Evolutionary conservation across 306 rosid species (phyloP), one percentile per base, ranked within the genome.

Genomic region (Adenanthera pavonina): DNA sequence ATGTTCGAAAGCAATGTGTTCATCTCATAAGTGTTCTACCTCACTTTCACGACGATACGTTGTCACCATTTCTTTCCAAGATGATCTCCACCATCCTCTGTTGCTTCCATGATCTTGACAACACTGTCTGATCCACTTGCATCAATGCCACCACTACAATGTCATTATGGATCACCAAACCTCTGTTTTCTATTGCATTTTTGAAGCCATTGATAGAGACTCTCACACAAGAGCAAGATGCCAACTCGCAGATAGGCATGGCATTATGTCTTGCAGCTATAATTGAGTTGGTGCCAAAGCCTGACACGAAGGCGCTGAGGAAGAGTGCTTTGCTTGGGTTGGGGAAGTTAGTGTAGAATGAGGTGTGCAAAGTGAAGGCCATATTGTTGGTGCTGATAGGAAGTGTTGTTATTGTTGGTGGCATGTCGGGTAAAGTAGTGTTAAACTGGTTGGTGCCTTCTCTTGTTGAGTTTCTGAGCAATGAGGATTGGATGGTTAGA

Each of bases 401-500:
- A 9, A 91, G 97, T 74, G 66, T 92, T 1, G 83, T 92, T 17
- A 72, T 87, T 7, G 98, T 78, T 40, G 92, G 98, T 16, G 97
- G 97, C 44, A 94, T 92, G 35, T 86, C 92, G 76, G 91, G 87
- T 67, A 85, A 87, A 3, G 88, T 78, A 43, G 75, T 84, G 35
- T 46, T 96, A 91, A 94, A 86, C 53, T 96, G 98, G 99, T 80
- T 93, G 52, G 93, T 93, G 56, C 98, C 98, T 19, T 87, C 90
- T 56, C 87, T 90, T 19, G 80, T 91, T 6, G 97, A 88, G 84
- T 93, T 91, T 34, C 86, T 96, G 54, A 78, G 91, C 38, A 86
- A 79, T 61, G 97, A 93, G 64, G 99, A 96, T 83, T 96, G 99
- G 99, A 87, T 89, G 30, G 97, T 92, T 83, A 91, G 99, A 84